Base-by-base conservation (phyloP, 495 filamentous ascomycete genomes). In the Pyronema omphalodes region DNA sequence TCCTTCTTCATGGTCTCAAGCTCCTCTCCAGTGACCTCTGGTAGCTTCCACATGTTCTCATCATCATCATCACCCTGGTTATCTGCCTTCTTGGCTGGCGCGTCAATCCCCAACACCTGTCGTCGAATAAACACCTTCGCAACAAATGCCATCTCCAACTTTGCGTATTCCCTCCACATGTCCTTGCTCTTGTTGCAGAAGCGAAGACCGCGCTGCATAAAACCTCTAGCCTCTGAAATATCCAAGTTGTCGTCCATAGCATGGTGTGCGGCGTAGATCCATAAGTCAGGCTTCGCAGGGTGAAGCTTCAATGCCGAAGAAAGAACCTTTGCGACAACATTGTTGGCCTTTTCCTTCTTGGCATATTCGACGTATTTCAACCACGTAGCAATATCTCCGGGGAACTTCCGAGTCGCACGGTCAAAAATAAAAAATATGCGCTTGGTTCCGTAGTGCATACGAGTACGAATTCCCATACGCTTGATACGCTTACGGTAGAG, bases 141-240 rank as follows among this genome's bases (percentile, higher is more conserved):
- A 43, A 95, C 70, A 71, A 89, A 95, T 55, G 88, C 82, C 77
- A 94, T 81, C 71, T 98, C 91, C 68, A 93, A 73, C 67, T 84
- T 83, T 0, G 81, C 80, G 69, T 95, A 98, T 68, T 93, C 83
- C 37, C 93, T 60, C 91, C 89, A 96, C 37, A 96, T 61, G 9
- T 70, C 67, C 56, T 71, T 74, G 29, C 81, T 79, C 18, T 69
- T 75, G 53, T 80, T 84, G 67, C 87, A 94, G 64, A 95, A 94
- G 45, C 91, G 74, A 51, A 93, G 72, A 9, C 91, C 91, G 14
- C 89, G 72, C 64, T 87, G 81, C 77, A 96, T 82, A 62, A 89
- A 94, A 54, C 82, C 84, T 8, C 91, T 69, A 9, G 86, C 88
- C 19, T 79, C 79, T 52, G 77, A 79, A 76, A 96, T 91, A 68